Evolutionary conservation across 352 stramenopile genomes (phyloP).

Genomic region (Blastocystis sp.): DNA sequence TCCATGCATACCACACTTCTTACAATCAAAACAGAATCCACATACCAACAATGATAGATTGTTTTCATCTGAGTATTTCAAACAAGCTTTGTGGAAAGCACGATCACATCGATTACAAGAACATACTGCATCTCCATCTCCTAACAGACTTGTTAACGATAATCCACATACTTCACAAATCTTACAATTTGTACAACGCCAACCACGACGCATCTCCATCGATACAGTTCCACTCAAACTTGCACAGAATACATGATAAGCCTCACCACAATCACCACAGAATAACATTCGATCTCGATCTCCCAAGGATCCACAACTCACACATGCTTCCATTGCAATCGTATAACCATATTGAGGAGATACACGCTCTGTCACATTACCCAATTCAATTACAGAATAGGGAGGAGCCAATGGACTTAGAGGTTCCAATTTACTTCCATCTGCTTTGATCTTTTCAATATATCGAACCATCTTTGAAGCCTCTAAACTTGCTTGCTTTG

Average conservation of each 20-base stretch:
- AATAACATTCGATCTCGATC: constrained; percentile 31
- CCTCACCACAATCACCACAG: constrained; percentile 20
- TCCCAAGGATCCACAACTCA: constrained; percentile 15
- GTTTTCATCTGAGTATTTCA: constrained; percentile 4
- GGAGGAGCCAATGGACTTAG: background rate
- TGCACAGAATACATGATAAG: constrained; percentile 10
- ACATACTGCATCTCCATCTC: background rate
- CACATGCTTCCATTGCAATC: background rate
- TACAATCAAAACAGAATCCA: constrained; percentile 12
- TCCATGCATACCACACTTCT: constrained; percentile 11
- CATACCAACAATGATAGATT: constrained; percentile 12
- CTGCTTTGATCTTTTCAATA: background rate
- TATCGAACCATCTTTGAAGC: constrained; percentile 22
- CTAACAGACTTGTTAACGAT: background rate
- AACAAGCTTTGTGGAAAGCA: constrained; percentile 17
- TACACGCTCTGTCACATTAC: background rate
- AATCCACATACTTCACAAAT: constrained; percentile 9
- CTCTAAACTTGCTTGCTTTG: constrained; percentile 2
- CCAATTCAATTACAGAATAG: background rate
- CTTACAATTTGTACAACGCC: constrained; percentile 33
- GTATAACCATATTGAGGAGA: background rate
- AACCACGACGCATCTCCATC: background rate
- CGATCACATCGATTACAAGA: constrained; percentile 22
- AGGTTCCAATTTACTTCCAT: background rate
- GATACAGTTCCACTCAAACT: background rate